A percentile compares a stretch with the other conserved stretches of the same genome.
These are phyloP conservation scores for Salix brachista DNA, from an alignment of 345 rosid species.

Conservation along the genomic window DNA sequence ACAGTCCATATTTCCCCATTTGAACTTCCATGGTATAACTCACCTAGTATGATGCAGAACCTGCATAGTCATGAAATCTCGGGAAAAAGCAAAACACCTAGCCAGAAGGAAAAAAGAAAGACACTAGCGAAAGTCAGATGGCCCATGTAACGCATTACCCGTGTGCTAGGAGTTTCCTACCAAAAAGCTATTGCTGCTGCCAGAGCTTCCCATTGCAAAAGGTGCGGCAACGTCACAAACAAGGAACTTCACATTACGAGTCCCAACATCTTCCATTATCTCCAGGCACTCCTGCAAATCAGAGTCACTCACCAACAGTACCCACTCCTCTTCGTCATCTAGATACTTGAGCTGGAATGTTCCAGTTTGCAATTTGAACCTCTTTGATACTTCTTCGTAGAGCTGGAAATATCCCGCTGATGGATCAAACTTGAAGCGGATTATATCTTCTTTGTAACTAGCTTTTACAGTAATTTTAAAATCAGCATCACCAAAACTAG, in stretches of 20 bases:
- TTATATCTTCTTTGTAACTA: slow-evolving; percentile 63
- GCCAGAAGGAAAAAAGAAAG: not conserved
- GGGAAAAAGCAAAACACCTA: not conserved
- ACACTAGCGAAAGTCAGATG: not conserved
- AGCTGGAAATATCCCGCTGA: slow-evolving; percentile 58
- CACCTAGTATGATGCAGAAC: not conserved
- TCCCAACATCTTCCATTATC: slow-evolving; percentile 54
- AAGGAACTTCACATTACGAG: slow-evolving; percentile 54
- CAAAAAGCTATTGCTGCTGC: slow-evolving; percentile 55
- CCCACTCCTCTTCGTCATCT: slow-evolving; percentile 95
- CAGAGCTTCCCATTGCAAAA: slow-evolving; percentile 52
- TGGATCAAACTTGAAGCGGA: slow-evolving; percentile 76
- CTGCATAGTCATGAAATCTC: not conserved
- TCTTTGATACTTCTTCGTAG: slow-evolving; percentile 65
- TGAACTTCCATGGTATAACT: not conserved
- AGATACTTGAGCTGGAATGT: slow-evolving; percentile 76
- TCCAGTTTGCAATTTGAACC: slow-evolving; percentile 65
- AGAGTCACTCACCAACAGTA: slow-evolving; percentile 60
- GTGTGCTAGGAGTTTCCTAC: slow-evolving; percentile 24
- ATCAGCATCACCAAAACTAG: slow-evolving; percentile 33
- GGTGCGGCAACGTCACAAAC: slow-evolving; percentile 62
- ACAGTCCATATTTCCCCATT: not conserved
- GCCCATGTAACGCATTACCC: not conserved
- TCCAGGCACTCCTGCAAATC: slow-evolving; percentile 86
- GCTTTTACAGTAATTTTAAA: slow-evolving; percentile 64